Base-by-base conservation (phyloP, 805 yeast genomes). In the Kodamaea neixiangensis region DNA sequence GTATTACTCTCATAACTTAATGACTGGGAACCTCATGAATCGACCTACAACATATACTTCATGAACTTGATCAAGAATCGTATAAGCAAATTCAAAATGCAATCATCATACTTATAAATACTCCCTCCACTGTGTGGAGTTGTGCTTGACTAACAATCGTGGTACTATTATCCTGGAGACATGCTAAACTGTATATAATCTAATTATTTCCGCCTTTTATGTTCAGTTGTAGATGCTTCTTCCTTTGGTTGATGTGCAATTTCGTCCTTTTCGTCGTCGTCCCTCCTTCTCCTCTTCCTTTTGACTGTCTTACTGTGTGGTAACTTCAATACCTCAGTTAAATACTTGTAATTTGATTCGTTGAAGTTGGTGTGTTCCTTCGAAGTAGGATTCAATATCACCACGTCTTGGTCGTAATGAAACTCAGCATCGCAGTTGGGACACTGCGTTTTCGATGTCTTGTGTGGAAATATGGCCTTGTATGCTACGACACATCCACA, bases 401-500 rank as follows among this genome's bases (percentile, higher is more conserved):
- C 77, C 9, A 72, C 55, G 48, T 73, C 77, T 43, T 51, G 52
- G 42, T 57, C 55, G 45, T 53, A 57, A 33, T 57, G 53, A 44
- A 67, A 69, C 15, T 41, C 45, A 31, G 34, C 46, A 10, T 52
- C 57, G 52, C 78, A 74, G 14, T 43, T 54, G 10, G 78, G 77
- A 53, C 78, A 74, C 45, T 55, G 58, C 35, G 57, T 29, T 34
- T 48, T 15, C 31, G 17, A 51, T 0, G 58, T 46, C 18, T 34
- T 37, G 2, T 19, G 17, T 3, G 44, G 39, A 18, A 18, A 29
- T 14, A 44, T n/a, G 31, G 64, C 49, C 41, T 60, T 66, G 42
- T 57, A 54, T 3, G 69, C 61, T 9, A 73, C 15, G 1, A 72
- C 68, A 56, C 78, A 73, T 13, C 78, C 78, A 59, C 78, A 74